A percentile compares a stretch with the other conserved stretches of the same genome.
Conservation (phyloP, 2,329 filamentous ascomycete genomes). For the Penicillium sp. region DNA sequence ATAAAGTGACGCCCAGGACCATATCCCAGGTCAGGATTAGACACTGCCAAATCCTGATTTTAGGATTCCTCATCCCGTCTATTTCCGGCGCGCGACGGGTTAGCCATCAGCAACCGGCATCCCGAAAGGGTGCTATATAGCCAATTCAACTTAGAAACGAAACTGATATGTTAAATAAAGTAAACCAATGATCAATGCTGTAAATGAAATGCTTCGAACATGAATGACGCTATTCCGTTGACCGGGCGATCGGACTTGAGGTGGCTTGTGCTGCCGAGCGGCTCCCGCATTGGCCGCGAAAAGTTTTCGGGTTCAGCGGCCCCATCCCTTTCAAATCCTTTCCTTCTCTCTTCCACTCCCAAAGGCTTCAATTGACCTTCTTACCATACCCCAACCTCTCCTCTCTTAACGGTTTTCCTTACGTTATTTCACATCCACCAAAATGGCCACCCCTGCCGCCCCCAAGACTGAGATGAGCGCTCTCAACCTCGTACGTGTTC, state of each 20-base stretch:
- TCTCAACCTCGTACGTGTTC: constrained; percentile 54
- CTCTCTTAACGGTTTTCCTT: constrained; percentile 17
- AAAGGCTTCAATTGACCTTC: constrained; percentile 14
- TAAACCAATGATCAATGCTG: not conserved
- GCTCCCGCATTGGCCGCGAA: constrained; percentile 30
- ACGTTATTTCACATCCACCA: constrained; percentile 21
- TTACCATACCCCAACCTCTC: constrained; percentile 14
- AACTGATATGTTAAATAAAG: not conserved
- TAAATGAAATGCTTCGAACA: not conserved
- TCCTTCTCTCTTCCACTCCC: constrained; percentile 15
- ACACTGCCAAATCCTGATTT: not conserved
- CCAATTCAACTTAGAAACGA: not conserved
- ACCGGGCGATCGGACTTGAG: constrained; percentile 7
- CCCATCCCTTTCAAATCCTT: constrained; percentile 31
- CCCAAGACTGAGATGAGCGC: constrained; percentile 56
- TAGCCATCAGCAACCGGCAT: not conserved
- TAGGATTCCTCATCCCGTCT: constrained; percentile 1
- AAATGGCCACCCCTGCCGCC: constrained; percentile 43
- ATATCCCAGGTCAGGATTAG: not conserved
- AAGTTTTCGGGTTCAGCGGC: constrained; percentile 32
- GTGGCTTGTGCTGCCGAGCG: constrained; percentile 13
- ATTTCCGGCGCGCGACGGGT: not conserved
- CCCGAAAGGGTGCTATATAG: not conserved
- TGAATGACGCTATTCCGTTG: not conserved
- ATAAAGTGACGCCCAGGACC: not conserved